phyloP scores from a whole-genome alignment of 208 protist genomes.

The Trypanosoma brucei region DNA sequence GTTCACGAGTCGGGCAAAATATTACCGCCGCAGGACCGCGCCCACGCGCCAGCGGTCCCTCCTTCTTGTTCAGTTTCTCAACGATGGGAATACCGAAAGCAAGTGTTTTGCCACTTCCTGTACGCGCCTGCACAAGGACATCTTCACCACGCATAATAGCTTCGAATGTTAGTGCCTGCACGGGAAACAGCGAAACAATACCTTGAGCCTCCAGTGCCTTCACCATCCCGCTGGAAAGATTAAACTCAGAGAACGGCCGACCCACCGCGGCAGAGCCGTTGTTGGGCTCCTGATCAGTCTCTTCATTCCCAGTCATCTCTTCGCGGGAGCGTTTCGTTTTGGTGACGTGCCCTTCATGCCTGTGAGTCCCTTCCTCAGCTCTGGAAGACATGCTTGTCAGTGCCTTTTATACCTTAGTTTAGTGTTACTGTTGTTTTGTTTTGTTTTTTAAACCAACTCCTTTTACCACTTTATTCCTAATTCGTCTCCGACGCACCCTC shows the following conservation, averaged over 20 bases:
- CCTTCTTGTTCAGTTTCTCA: slow-evolving; percentile 57
- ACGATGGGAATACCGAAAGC: slow-evolving; percentile 91
- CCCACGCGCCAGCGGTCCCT: slow-evolving; percentile 31
- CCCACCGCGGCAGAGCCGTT: slow-evolving; percentile 59
- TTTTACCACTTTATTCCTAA: too few species aligned
- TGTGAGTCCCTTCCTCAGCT: slow-evolving; percentile 24
- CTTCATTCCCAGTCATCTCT: slow-evolving; percentile 10
- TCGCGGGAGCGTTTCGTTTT: slow-evolving; percentile 21
- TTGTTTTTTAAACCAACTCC: too few species aligned
- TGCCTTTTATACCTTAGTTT: too few species aligned
- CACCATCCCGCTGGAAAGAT: slow-evolving; percentile 60
- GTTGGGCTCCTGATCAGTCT: slow-evolving; percentile 38
- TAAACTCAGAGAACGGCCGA: slow-evolving; percentile 81
- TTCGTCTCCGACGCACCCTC: too few species aligned
- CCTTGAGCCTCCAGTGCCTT: slow-evolving; percentile 68
- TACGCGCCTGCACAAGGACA: slow-evolving; percentile 88
- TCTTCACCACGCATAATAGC: slow-evolving; percentile 89
- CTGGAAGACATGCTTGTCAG: neutral
- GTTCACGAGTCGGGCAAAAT: slow-evolving; percentile 98
- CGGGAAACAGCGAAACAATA: slow-evolving; percentile 88
- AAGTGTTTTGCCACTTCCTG: slow-evolving; percentile 94
- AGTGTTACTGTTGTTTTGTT: too few species aligned
- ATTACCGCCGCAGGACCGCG: slow-evolving; percentile 90
- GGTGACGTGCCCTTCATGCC: slow-evolving; percentile 26
- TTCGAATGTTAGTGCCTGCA: slow-evolving; percentile 91